Evolutionary conservation across 2,329 filamentous ascomycete genomes (phyloP), one percentile per base, ranked within the genome.

Genomic region (Colletotrichum paranaense): DNA sequence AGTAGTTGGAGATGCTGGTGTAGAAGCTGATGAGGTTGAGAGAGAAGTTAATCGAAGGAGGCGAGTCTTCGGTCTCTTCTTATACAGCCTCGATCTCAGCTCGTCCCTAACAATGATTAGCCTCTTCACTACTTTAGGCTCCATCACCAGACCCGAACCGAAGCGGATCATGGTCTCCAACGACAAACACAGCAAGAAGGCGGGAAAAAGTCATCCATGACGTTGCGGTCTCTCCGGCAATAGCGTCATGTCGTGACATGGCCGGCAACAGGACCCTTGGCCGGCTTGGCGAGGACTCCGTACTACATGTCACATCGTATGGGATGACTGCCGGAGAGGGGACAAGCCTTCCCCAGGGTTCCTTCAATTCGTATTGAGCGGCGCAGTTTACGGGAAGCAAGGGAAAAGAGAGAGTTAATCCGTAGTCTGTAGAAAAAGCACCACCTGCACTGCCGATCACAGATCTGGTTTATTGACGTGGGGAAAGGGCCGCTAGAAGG

Each of bases 181-280:
- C 63, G 14, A 6, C n/a, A 55, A 24, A 52, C 28, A 53, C 7
- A 49, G 42, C 16, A 24, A 49, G n/a, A 19, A 49, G n/a, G 3
- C 19, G 35, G 32, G 49, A 35, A 28, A 12, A 16, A 88, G 30
- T 19, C 62, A 56, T 5, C 89, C 90, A 95, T 94, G 5, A 87
- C 87, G 67, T 89, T 81, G 1, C 93, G 93, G 79, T 92, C 60
- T 87, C 84, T 75, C 92, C 85, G 30, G 85, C 85, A 73, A 96
- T 95, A 67, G 68, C 62, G 55, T 74, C 68, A 74, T 72, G 68
- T 63, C 52, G 62, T 63, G 52, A 59, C 63, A 63, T 68, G 62
- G 63, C 35, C 58, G 57, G 62, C 67, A 62, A 62, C 46, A 65
- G 56, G 28, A 62, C 46, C 70, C 55, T 56, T 52, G 55, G 16